phyloP scores from a whole-genome alignment of 177 flowering plant species.

The Vitis hybrid region DNA sequence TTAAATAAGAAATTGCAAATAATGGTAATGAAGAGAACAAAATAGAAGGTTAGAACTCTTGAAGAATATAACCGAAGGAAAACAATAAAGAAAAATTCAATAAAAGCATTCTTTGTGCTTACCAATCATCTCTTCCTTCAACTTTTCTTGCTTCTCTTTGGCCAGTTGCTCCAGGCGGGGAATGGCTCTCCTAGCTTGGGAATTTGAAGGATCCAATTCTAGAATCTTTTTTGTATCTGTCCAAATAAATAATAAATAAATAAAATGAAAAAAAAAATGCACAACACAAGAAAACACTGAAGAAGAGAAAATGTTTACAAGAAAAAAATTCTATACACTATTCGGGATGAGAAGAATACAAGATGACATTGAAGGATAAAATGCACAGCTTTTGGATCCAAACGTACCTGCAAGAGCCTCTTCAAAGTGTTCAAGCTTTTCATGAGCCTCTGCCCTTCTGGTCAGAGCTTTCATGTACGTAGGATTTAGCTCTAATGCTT shows the following conservation, averaged over 20 bases:
- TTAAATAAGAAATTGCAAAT: too few relatives aligned
- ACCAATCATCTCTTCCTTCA: constrained; percentile 99
- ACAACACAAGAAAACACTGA: neutral
- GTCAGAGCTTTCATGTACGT: constrained; percentile 70
- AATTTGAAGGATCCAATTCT: constrained; percentile 83
- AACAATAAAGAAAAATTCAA: neutral
- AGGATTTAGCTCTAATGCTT: constrained; percentile 87
- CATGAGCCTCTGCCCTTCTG: constrained; percentile 90
- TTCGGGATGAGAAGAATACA: neutral
- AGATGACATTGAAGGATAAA: neutral
- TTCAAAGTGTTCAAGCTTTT: constrained; percentile 89
- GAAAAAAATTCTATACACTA: too few relatives aligned
- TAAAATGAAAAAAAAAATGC: neutral
- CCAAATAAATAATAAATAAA: constrained; percentile 6
- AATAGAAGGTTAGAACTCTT: neutral
- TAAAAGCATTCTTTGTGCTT: constrained; percentile 15
- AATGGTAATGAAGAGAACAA: too few relatives aligned
- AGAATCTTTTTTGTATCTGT: constrained; percentile 75
- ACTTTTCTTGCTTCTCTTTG: constrained; percentile 84
- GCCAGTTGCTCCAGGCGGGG: constrained; percentile 80
- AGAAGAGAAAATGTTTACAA: neutral
- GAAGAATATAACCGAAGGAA: neutral
- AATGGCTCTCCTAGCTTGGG: constrained; percentile 65
- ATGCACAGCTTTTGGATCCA: neutral
- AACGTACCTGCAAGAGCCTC: constrained; percentile 83